Evolutionary conservation across 345 rosid genomes (phyloP).

Genomic region (Eucalyptus decipiens): DNA sequence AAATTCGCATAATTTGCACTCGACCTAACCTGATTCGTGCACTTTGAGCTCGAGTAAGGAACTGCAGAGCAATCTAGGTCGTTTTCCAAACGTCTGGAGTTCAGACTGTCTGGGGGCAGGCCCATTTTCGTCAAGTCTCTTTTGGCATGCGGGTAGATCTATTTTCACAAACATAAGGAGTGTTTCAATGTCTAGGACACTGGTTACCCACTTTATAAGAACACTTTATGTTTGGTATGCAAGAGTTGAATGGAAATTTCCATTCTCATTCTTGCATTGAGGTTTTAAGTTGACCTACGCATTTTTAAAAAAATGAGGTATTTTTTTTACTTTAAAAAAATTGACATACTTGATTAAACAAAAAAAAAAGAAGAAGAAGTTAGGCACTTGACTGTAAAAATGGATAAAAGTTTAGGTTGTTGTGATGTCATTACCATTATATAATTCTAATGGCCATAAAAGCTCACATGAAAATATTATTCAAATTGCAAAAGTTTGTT

Average conservation of each 20-base stretch:
- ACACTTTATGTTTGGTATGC: neutral
- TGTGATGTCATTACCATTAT: neutral
- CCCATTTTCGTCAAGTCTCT: neutral
- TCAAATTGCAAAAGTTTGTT: neutral
- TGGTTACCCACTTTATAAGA: neutral
- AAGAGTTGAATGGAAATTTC: neutral
- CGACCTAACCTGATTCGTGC: neutral
- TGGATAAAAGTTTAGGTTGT: neutral
- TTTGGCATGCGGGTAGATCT: neutral
- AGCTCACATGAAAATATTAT: neutral
- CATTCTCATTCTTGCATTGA: neutral
- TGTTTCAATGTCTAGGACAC: neutral
- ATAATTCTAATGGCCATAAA: neutral
- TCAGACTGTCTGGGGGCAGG: neutral
- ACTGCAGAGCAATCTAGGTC: neutral
- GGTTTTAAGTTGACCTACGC: neutral
- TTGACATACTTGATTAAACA: neutral
- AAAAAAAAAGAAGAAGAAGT: neutral
- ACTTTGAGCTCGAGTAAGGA: neutral
- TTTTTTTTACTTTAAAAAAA: too few relatives aligned
- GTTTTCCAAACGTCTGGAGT: neutral
- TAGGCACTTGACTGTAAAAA: neutral
- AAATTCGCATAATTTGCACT: neutral
- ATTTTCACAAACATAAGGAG: neutral
- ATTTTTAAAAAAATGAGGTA: neutral